These are phyloP conservation scores for Aechmea fasciata DNA, from an alignment of 176 grass and related monocot species.

Conservation along the genomic window DNA sequence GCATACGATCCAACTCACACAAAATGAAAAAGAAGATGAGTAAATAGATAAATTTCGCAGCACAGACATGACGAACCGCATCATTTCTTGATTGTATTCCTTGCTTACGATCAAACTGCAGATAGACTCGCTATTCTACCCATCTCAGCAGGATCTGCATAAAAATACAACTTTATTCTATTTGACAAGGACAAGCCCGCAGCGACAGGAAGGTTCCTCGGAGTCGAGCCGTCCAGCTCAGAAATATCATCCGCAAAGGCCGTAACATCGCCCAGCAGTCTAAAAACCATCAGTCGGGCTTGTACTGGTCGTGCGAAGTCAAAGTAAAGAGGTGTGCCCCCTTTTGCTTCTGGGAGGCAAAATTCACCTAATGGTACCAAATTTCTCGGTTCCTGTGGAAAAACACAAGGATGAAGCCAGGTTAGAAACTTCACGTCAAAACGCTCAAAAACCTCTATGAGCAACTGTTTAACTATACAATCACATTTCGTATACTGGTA, in stretches of 20 bases:
- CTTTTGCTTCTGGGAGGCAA: constrained; percentile 73
- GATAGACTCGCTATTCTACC: constrained; percentile 66
- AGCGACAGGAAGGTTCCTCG: constrained; percentile 70
- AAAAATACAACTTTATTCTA: constrained; percentile 87
- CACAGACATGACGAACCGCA: neutral
- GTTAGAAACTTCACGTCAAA: neutral
- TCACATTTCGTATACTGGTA: neutral
- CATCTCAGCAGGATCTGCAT: constrained; percentile 87
- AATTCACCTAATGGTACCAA: constrained; percentile 57
- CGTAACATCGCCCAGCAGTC: constrained; percentile 74
- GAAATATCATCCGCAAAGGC: constrained; percentile 77
- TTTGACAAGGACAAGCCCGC: constrained; percentile 75
- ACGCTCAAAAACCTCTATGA: neutral
- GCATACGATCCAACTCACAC: neutral
- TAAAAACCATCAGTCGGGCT: constrained; percentile 59
- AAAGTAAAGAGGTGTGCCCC: constrained; percentile 65
- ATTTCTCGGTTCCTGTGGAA: constrained; percentile 65
- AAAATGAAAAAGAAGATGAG: neutral
- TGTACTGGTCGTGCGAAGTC: constrained; percentile 68
- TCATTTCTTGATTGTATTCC: neutral
- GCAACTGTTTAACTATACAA: neutral
- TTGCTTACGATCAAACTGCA: constrained; percentile 42
- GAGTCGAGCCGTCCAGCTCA: constrained; percentile 55
- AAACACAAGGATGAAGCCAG: constrained; percentile 9
- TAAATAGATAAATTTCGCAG: neutral